phyloP scores from a whole-genome alignment of 371 early-diverging fungal species.

The Actinomortierella ambigua region DNA sequence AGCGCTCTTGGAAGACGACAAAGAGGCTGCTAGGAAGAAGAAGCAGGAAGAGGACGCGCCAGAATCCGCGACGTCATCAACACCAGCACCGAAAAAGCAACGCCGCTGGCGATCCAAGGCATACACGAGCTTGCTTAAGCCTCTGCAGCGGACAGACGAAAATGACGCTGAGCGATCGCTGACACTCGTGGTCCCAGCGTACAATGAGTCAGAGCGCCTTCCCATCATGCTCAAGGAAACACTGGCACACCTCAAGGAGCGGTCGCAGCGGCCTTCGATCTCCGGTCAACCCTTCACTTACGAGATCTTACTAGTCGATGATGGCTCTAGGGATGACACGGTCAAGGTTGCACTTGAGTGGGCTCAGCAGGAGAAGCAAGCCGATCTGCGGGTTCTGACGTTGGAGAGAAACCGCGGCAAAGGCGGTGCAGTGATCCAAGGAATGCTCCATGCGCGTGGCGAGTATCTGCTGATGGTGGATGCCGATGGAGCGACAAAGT shows the following conservation, averaged over 20 bases:
- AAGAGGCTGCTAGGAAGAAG: slow-evolving; percentile 14
- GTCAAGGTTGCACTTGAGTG: slow-evolving; percentile 66
- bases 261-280: slow-evolving; percentile 14
- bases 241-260: slow-evolving; percentile 62
- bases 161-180: slow-evolving; percentile 39
- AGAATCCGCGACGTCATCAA: background rate
- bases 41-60: background rate
- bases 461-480: slow-evolving; percentile 87
- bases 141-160: slow-evolving; percentile 25
- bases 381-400: slow-evolving; percentile 75
- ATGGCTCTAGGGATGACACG: slow-evolving; percentile 86
- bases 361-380: slow-evolving; percentile 58
- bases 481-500: slow-evolving; percentile 94
- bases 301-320: slow-evolving; percentile 92
- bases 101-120: slow-evolving; percentile 32
- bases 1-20: slow-evolving; percentile 35
- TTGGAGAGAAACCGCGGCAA: slow-evolving; percentile 90
- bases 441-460: slow-evolving; percentile 84
- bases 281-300: slow-evolving; percentile 58
- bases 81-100: slow-evolving; percentile 17
- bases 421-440: slow-evolving; percentile 95
- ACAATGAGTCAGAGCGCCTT: slow-evolving; percentile 86
- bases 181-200: slow-evolving; percentile 90
- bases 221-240: slow-evolving; percentile 86
- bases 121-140: slow-evolving; percentile 23